A percentile compares a stretch with the other conserved stretches of the same genome.
Conservation (phyloP, 1,284 basidiomycete genomes). For the Cryptococcus sp. region DNA sequence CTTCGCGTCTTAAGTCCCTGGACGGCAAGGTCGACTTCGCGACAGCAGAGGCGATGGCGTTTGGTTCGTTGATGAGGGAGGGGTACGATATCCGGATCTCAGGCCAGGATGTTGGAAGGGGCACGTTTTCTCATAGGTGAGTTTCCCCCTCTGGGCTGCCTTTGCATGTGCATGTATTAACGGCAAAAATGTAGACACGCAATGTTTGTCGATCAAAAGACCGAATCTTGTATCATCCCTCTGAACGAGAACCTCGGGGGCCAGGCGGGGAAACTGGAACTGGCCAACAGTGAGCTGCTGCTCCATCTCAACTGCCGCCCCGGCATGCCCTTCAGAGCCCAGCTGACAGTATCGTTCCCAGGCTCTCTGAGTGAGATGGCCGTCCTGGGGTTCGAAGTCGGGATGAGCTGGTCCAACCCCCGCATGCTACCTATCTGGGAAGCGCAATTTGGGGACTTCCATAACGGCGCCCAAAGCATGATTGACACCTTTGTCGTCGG, state of each 20-base stretch:
- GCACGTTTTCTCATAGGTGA: slow-evolving; percentile 81
- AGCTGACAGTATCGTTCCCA: slow-evolving; percentile 32
- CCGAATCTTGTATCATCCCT: slow-evolving; percentile 71
- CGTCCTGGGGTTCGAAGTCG: slow-evolving; percentile 79
- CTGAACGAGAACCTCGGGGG: slow-evolving; percentile 61
- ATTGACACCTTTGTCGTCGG: slow-evolving; percentile 84
- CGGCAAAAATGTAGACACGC: slow-evolving; percentile 60
- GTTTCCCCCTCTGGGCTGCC: slow-evolving; percentile 9
- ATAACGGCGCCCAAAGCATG: slow-evolving; percentile 82
- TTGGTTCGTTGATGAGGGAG: slow-evolving; percentile 74
- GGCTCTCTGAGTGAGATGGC: slow-evolving; percentile 80
- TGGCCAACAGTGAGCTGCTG: slow-evolving; percentile 66
- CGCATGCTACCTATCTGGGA: slow-evolving; percentile 82
- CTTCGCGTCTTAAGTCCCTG: slow-evolving; percentile 67
- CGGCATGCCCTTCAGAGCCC: too few relatives aligned
- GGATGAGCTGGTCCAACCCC: slow-evolving; percentile 79
- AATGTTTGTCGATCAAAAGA: slow-evolving; percentile 81
- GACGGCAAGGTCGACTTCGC: slow-evolving; percentile 80
- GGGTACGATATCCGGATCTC: slow-evolving; percentile 78
- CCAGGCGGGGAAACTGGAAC: slow-evolving; percentile 62
- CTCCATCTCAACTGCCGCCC: too few relatives aligned
- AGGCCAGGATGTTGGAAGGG: slow-evolving; percentile 84
- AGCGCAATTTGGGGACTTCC: slow-evolving; percentile 83
- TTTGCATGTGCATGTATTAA: not conserved
- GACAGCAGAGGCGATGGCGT: slow-evolving; percentile 82